Evolutionary conservation across 352 stramenopile species (phyloP), one percentile per base, ranked within the genome.

Genomic region (Phytophthora cactorum): DNA sequence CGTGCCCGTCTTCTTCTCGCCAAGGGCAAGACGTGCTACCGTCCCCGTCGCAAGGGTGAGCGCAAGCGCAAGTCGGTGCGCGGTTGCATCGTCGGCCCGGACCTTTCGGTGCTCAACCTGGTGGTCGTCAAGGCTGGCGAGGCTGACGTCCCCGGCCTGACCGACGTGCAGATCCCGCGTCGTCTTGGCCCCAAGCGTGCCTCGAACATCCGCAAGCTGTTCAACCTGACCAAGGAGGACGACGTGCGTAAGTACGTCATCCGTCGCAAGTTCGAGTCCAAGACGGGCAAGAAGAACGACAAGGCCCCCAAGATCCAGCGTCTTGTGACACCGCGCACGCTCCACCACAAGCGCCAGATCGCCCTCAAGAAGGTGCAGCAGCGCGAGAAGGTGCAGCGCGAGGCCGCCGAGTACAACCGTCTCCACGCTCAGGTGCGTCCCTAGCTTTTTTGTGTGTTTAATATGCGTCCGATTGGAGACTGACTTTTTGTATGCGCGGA

Each of bases 131-230:
- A 99, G 92, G 81, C 96, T 50, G 98, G 98, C 58, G 98, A 99
- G 52, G 88, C 84, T 58, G 89, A 98, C 34, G 90, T 99, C 56
- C 89, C 96, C 51, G 98, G 97, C 71, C 90, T 99, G 58, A 99
- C 98, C 44, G 97, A 99, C 77, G 91, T 97, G 66, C 87, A 95
- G 71, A 86, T 95, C 71, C 97, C 98, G 64, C 97, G 97, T 87
- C 96, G 98, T 82, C 91, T 99, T 49, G 98, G 98, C 63, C 98
- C 98, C 68, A 99, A 99, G 97, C 94, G 98, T 78, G 98, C 98
- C 65, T 99, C 97, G 84, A 99, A 99, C 84, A 99, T 99, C 86
- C 97, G 98, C 79, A 99, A 99, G 89, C 84, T 99, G 68, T 99
- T 99, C 91, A 99, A 99, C 92, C 90, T 99, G 73, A 95, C 88